Percentiles rank a stretch among this genome's conserved stretches.
Evolutionary conservation across 257 asterid genomes (phyloP).

Genomic region (Handroanthus guayacan): DNA sequence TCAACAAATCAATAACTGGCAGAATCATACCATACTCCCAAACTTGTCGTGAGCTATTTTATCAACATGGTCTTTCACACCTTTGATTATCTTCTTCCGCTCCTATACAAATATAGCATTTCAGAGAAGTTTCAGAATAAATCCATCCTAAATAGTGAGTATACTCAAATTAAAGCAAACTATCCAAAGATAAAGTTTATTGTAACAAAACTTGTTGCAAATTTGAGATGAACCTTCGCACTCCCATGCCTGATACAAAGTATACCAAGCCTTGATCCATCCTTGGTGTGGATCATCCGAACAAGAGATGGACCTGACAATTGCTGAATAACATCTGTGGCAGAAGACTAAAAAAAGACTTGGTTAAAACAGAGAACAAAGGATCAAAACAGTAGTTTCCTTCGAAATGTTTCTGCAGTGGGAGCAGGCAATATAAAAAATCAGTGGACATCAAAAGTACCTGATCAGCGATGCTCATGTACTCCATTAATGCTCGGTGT

Average conservation of each 20-base stretch:
- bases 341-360: slow-evolving; percentile 73
- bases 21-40: slow-evolving; percentile 65
- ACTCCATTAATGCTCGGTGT: slow-evolving; percentile 82
- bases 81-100: slow-evolving; percentile 91
- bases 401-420: neutral
- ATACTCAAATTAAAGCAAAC: neutral
- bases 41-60: slow-evolving; percentile 79
- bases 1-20: slow-evolving; percentile 14
- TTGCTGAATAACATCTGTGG: slow-evolving; percentile 82
- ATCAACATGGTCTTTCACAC: slow-evolving; percentile 75
- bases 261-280: slow-evolving; percentile 79
- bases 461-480: slow-evolving; percentile 77
- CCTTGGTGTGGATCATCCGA: slow-evolving; percentile 89
- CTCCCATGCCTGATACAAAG: slow-evolving; percentile 90
- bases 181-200: neutral
- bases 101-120: slow-evolving; percentile 56
- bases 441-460: slow-evolving; percentile 43
- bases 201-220: neutral
- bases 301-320: slow-evolving; percentile 69
- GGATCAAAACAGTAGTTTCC: neutral
- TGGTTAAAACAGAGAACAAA: slow-evolving; percentile 46
- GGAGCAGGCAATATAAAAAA: neutral
- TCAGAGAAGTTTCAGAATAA: slow-evolving; percentile 19
- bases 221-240: slow-evolving; percentile 70
- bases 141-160: too few relatives aligned